Evolutionary conservation across 140 eudicot species (phyloP).

Genomic region (Anethum foeniculum): DNA sequence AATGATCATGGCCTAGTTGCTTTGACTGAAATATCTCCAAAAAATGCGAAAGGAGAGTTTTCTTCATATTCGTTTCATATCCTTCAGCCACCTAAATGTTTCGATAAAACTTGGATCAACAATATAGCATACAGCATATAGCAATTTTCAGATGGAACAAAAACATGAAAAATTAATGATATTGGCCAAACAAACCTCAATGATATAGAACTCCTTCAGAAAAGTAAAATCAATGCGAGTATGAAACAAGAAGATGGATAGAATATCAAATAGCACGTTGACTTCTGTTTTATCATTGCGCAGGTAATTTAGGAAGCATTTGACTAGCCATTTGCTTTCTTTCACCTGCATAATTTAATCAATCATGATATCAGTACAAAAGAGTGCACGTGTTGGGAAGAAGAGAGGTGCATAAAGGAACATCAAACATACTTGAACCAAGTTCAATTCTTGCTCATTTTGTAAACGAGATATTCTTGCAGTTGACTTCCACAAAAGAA

Average conservation of each 20-base stretch:
- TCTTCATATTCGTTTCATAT: conserved; percentile 78
- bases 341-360: conserved; percentile 48
- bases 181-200: conserved; percentile 54
- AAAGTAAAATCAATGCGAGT: conserved; percentile 93
- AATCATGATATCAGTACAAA: background rate
- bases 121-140: conserved; percentile 1
- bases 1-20: conserved; percentile 87
- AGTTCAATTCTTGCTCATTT: conserved; percentile 89
- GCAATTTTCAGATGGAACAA: background rate
- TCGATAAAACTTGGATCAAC: conserved; percentile 5
- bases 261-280: conserved; percentile 84
- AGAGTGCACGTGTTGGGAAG: background rate
- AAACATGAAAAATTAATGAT: background rate
- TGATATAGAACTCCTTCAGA: conserved; percentile 88
- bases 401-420: background rate
- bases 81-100: conserved; percentile 90
- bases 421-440: conserved; percentile 66
- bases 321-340: conserved; percentile 99
- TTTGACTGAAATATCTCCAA: conserved; percentile 75
- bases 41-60: conserved; percentile 78
- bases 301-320: conserved; percentile 90
- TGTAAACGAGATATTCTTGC: conserved; percentile 78
- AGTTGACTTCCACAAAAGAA: conserved; percentile 90
- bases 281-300: conserved; percentile 92
- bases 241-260: conserved; percentile 78